A percentile compares a stretch with the other conserved stretches of the same genome.
Evolutionary conservation across 768 basidiomycete genomes (phyloP).

Genomic region (Suillus clintonianus): DNA sequence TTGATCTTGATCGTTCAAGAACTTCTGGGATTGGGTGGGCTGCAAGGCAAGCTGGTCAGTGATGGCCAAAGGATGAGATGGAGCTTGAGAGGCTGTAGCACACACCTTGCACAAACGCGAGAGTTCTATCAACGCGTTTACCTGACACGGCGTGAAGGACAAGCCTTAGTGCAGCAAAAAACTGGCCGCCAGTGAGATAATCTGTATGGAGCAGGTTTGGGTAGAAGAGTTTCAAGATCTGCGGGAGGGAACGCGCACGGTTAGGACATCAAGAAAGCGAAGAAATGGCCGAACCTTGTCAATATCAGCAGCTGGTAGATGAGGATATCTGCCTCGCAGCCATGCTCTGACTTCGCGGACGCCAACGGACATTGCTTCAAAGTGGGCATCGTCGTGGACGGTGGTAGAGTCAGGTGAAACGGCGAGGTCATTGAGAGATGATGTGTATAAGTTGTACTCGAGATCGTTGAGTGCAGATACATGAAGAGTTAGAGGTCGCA

Average conservation of each 20-base stretch:
- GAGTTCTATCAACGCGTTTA: slow-evolving; percentile 58
- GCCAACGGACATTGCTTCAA: slow-evolving; percentile 55
- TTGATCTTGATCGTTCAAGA: slow-evolving; percentile 7
- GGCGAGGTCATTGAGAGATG: slow-evolving; percentile 55
- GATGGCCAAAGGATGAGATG: neutral
- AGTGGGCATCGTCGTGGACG: slow-evolving; percentile 47
- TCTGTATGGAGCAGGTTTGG: slow-evolving; percentile 56
- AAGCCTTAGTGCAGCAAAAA: slow-evolving; percentile 74
- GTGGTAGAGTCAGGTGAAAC: slow-evolving; percentile 27
- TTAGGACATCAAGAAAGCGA: slow-evolving; percentile 1
- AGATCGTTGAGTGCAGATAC: slow-evolving; percentile 73
- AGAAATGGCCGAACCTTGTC: slow-evolving; percentile 51
- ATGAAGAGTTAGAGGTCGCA: slow-evolving; percentile 70
- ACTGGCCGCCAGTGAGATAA: slow-evolving; percentile 65
- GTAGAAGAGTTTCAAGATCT: slow-evolving; percentile 70
- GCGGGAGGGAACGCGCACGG: neutral
- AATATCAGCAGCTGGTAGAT: slow-evolving; percentile 50
- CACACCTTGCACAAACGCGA: slow-evolving; percentile 79
- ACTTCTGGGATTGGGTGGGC: slow-evolving; percentile 16
- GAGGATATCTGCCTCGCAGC: slow-evolving; percentile 69
- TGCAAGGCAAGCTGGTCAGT: slow-evolving; percentile 15
- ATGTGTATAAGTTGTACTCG: slow-evolving; percentile 70
- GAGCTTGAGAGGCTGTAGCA: neutral
- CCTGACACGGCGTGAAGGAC: slow-evolving; percentile 64
- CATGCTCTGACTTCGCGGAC: slow-evolving; percentile 73